A percentile compares a stretch with the other conserved stretches of the same genome.
Evolutionary conservation across 1,284 basidiomycete species (phyloP).

Genomic region (Trichosporon inkin): DNA sequence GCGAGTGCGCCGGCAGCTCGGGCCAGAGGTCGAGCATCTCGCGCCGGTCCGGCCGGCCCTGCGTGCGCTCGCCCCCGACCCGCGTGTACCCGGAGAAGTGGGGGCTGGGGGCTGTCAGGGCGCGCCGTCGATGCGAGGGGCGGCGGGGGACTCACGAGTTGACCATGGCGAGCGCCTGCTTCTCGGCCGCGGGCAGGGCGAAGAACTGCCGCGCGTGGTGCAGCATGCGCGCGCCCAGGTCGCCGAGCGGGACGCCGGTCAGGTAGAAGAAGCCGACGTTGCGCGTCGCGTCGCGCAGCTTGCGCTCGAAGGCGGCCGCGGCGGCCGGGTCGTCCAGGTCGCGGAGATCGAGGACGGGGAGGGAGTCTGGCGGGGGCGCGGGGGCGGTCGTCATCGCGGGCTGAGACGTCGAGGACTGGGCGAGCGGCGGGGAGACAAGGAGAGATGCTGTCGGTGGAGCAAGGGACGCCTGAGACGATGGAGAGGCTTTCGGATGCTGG

Average conservation of each 20-base stretch:
- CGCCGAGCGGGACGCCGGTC: constrained; percentile 32
- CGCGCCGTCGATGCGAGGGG: neutral
- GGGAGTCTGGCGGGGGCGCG: neutral
- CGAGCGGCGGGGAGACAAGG: neutral
- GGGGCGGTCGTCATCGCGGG: neutral
- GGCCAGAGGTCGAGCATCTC: constrained; percentile 22
- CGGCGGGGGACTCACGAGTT: constrained; percentile 16
- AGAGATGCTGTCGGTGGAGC: too few species aligned
- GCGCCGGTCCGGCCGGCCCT: constrained; percentile 20
- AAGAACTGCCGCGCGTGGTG: constrained; percentile 31
- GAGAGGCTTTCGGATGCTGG: too few species aligned
- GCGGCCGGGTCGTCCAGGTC: constrained; percentile 14
- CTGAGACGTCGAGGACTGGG: neutral
- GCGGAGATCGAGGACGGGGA: constrained; percentile 22
- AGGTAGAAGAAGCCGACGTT: constrained; percentile 40
- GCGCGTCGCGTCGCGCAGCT: constrained; percentile 20
- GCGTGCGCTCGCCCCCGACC: constrained; percentile 19
- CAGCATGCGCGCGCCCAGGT: constrained; percentile 29
- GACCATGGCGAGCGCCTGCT: constrained; percentile 34
- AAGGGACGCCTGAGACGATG: too few species aligned
- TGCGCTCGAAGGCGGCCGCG: constrained; percentile 12
- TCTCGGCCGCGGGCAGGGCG: constrained; percentile 31
- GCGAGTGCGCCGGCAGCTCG: constrained; percentile 9
- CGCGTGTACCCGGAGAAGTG: constrained; percentile 23
- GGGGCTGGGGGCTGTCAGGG: constrained; percentile 13